Evolutionary conservation across 2,329 filamentous ascomycete species (phyloP).

Genomic region (Diplodia corticola): DNA sequence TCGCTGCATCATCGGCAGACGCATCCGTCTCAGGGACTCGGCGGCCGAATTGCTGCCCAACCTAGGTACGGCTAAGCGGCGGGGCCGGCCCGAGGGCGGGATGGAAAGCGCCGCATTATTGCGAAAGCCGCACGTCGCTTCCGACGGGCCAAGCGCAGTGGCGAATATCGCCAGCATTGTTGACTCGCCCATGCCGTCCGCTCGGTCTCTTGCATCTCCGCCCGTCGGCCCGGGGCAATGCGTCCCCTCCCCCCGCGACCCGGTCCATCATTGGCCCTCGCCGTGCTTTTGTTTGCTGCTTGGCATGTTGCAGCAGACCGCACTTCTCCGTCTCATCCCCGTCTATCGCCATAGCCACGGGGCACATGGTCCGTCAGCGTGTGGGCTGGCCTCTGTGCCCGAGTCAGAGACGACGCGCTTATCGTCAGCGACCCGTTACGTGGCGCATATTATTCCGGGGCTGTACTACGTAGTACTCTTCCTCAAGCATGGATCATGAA

Average conservation of each 20-base stretch:
- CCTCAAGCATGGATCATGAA: not conserved
- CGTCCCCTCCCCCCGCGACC: not conserved
- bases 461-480: too few relatives aligned
- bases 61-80: constrained; percentile 3
- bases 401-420: constrained; percentile 3
- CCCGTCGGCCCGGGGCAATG: not conserved
- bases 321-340: not conserved
- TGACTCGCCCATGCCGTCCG: not conserved
- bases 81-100: constrained; percentile 7
- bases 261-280: not conserved
- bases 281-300: not conserved
- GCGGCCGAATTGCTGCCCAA: constrained; percentile 9
- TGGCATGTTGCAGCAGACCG: too few relatives aligned
- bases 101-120: not conserved
- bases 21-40: not conserved
- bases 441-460: not conserved
- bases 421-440: not conserved
- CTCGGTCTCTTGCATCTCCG: not conserved
- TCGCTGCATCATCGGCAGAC: not conserved
- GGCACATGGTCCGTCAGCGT: not conserved
- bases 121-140: not conserved
- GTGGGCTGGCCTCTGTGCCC: not conserved
- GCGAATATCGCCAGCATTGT: constrained; percentile 1
- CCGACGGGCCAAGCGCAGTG: not conserved
- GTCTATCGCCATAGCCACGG: not conserved